Evolutionary conservation across 805 yeast species (phyloP).

Genomic region (Tetrapisispora pingtungensis): DNA sequence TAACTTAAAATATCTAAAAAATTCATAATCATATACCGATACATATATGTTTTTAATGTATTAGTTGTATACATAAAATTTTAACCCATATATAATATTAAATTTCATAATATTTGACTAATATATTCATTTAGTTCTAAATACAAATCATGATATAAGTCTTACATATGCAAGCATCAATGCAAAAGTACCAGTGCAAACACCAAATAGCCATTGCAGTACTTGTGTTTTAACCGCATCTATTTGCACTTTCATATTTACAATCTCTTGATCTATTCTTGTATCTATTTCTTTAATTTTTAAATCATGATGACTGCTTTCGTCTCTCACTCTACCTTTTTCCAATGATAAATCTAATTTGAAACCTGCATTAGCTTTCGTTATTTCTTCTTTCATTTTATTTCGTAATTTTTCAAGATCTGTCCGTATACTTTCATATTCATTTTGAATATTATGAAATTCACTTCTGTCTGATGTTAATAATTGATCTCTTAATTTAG

Average conservation of each 20-base stretch:
- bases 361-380: constrained; percentile 82
- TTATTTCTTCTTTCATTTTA: constrained; percentile 79
- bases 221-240: constrained; percentile 94
- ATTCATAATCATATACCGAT: not conserved
- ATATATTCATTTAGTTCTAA: no score
- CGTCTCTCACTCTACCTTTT: constrained; percentile 92
- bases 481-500: constrained; percentile 84
- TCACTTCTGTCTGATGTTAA: constrained; percentile 83
- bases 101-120: no score
- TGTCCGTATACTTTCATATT: constrained; percentile 73
- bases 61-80: not conserved
- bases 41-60: not conserved
- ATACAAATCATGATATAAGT: constrained; percentile 25
- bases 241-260: constrained; percentile 90
- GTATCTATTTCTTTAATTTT: constrained; percentile 93
- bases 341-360: constrained; percentile 84
- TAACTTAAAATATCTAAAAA: not conserved
- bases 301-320: constrained; percentile 82
- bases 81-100: not conserved
- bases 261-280: constrained; percentile 88
- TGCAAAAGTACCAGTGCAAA: constrained; percentile 96
- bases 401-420: constrained; percentile 83
- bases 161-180: constrained; percentile 85
- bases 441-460: constrained; percentile 69
- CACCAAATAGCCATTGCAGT: constrained; percentile 97